Base-by-base conservation (phyloP, 2,329 filamentous ascomycete genomes). In the Colletotrichum incanum region DNA sequence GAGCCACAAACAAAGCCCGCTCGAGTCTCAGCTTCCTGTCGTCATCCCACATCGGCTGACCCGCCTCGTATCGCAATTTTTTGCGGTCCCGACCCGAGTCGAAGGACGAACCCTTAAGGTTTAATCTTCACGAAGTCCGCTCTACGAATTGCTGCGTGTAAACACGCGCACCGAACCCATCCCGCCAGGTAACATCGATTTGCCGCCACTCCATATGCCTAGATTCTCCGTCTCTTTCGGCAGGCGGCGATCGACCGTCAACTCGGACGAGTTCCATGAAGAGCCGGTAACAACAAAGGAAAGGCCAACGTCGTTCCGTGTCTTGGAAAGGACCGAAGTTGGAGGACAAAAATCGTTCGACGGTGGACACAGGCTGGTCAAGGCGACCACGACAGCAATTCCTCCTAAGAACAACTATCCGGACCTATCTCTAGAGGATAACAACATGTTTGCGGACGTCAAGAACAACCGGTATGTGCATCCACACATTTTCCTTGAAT, bases 151-250 rank as follows among this genome's bases (percentile, higher is more conserved):
- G 41, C 54, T 54, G 65, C 65, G 58, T 63, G 45, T 68, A 63
- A 39, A 52, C 16, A 52, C 47, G 54, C 65, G 59, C 54, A 56
- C n/a, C 60, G 60, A 54, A 59, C 59, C 56, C 58, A 59, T 65
- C 54, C 70, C 59, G 20, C 20, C 41, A 39, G 65, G 69, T 64
- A 73, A 41, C 54, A 41, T 60, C 54, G 76, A 65, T 74, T 73
- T 73, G 63, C 75, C 78, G 74, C 76, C 78, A 73, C 79, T 82
- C 84, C 86, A 86, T 81, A 91, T 91, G 89, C 87, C 87, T 88
- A 89, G 87, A 83, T 91, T 91, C 81, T 87, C 88, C 74, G 87
- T 87, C 79, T 83, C 86, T 74, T 91, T 91, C 74, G 85, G 83
- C 78, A 85, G 87, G 87, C 89, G 89, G 85, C 90, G 87, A 84